phyloP scores from a whole-genome alignment of 495 filamentous ascomycete genomes.

The Opeltia flavorubescens region DNA sequence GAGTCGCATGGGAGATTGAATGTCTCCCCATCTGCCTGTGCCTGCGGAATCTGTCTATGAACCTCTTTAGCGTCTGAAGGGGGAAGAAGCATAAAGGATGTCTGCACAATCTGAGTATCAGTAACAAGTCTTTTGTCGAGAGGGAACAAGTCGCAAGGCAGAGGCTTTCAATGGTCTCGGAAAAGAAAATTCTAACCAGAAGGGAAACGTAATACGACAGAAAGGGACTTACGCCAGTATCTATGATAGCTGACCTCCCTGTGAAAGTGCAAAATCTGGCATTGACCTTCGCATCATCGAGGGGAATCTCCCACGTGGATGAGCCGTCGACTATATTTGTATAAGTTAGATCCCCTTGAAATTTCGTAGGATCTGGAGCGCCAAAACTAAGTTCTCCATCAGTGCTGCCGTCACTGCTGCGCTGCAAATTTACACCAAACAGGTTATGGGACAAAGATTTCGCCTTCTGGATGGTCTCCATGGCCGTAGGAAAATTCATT shows the following conservation, averaged over 20 bases:
- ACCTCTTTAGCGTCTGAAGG: slow-evolving; percentile 46
- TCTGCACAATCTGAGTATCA: no score
- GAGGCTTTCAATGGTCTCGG: no score
- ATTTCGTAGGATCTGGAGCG: slow-evolving; percentile 47
- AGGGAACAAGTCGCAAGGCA: no score
- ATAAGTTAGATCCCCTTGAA: slow-evolving; percentile 51
- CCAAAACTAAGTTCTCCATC: slow-evolving; percentile 71
- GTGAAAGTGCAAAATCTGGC: slow-evolving; percentile 35
- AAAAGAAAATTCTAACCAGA: no score
- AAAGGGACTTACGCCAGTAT: no score
- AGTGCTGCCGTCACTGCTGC: slow-evolving; percentile 46
- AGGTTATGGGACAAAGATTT: slow-evolving; percentile 47
- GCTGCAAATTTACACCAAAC: slow-evolving; percentile 52
- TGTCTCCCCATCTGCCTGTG: slow-evolving; percentile 34
- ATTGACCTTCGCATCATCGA: slow-evolving; percentile 48
- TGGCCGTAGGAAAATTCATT: slow-evolving; percentile 42
- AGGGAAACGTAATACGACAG: no score
- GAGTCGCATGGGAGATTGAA: slow-evolving; percentile 59
- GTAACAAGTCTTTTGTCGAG: no score
- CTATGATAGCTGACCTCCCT: slow-evolving; percentile 50
- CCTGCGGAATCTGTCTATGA: slow-evolving; percentile 50
- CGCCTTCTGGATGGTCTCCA: slow-evolving; percentile 44
- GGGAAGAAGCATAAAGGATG: slow-evolving; percentile 58
- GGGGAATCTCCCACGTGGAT: slow-evolving; percentile 50
- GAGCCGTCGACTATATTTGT: slow-evolving; percentile 27